A percentile compares a stretch with the other conserved stretches of the same genome.
phyloP scores from a whole-genome alignment of 2,329 filamentous ascomycete genomes.

The Sporothrix curviconia region DNA sequence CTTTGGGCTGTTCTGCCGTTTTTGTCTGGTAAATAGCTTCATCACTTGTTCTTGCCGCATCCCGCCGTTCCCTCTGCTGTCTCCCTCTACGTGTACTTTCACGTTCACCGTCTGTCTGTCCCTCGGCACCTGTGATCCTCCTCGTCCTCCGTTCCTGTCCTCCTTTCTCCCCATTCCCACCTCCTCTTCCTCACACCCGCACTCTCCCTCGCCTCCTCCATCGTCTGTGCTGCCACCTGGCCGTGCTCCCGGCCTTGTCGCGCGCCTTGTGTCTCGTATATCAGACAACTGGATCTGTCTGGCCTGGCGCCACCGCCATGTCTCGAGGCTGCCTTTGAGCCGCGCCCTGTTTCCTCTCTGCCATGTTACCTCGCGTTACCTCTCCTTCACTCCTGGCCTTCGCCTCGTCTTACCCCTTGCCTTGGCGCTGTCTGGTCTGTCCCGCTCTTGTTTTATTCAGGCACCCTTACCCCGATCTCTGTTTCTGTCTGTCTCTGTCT shows the following conservation, averaged over 20 bases:
- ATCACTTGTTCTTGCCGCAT: neutral
- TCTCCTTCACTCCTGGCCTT: neutral
- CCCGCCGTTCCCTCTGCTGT: neutral
- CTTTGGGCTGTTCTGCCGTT: neutral
- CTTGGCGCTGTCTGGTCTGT: neutral
- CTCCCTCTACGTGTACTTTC: neutral
- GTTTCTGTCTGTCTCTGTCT: neutral
- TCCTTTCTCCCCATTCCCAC: neutral
- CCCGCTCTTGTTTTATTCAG: neutral
- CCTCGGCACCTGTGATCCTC: neutral
- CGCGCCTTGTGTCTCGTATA: neutral
- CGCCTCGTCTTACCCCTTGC: neutral
- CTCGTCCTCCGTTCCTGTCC: neutral
- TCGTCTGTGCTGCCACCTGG: neutral
- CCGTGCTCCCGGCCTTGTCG: neutral
- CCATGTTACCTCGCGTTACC: neutral
- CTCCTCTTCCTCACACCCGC: neutral
- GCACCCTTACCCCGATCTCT: neutral
- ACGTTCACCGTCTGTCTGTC: neutral
- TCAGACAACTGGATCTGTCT: neutral
- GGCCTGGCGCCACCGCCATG: neutral
- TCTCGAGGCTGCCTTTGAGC: constrained; percentile 3
- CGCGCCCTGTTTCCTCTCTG: neutral
- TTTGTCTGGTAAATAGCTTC: neutral
- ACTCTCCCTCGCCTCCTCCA: no score